phyloP scores from a whole-genome alignment of 495 filamentous ascomycete genomes.

The Glutinoglossum americanum region DNA sequence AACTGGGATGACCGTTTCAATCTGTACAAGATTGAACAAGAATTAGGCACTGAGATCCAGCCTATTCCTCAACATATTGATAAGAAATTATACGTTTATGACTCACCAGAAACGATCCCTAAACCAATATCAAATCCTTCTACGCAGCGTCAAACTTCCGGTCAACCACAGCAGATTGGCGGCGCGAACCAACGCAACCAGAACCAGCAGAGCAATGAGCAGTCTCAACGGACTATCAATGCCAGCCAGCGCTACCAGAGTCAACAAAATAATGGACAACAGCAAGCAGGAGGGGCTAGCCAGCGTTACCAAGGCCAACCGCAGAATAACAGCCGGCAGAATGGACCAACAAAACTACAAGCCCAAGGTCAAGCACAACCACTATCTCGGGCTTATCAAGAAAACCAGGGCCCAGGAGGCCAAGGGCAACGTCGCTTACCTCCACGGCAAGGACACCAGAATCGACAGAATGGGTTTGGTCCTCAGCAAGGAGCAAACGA shows the following conservation, averaged over 20 bases:
- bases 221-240: background rate
- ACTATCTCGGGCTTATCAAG: background rate
- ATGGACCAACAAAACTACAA: background rate
- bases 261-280: background rate
- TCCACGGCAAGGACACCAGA: background rate
- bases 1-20: conserved; percentile 99
- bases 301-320: background rate
- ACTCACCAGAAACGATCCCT: conserved; percentile 85
- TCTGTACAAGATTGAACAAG: conserved; percentile 94
- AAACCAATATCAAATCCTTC: conserved; percentile 37
- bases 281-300: background rate
- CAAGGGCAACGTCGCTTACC: background rate
- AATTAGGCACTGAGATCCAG: conserved; percentile 91
- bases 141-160: conserved; percentile 3
- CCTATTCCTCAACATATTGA: conserved; percentile 87
- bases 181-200: background rate
- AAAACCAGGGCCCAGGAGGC: background rate
- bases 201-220: background rate
- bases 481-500: background rate
- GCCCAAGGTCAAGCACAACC: background rate
- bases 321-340: background rate
- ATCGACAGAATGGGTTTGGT: conserved; percentile 1
- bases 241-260: background rate
- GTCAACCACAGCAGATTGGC: background rate
- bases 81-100: conserved; percentile 96